A percentile compares a stretch with the other conserved stretches of the same genome.
Conservation (phyloP, 2,329 filamentous ascomycete genomes). For the Fusarium sambucinum region DNA sequence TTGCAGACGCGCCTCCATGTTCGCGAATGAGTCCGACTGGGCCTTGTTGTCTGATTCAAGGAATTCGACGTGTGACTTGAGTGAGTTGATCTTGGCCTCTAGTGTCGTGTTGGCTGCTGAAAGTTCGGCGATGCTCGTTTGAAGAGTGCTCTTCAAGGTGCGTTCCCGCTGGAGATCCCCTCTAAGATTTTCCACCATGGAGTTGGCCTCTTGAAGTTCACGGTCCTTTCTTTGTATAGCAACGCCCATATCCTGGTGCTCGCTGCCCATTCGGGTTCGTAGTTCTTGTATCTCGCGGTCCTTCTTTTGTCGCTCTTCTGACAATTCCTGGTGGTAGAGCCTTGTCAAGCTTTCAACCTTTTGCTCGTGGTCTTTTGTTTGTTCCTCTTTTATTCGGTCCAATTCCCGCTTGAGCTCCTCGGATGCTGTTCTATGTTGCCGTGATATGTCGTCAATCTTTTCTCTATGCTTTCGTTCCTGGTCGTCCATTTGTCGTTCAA, state of each 20-base stretch:
- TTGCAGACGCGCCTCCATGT: conserved; percentile 82
- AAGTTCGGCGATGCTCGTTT: conserved; percentile 68
- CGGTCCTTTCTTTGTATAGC: conserved; percentile 65
- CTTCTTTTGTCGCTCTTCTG: conserved; percentile 71
- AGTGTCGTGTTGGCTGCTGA: conserved; percentile 73
- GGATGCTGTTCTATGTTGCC: conserved; percentile 52
- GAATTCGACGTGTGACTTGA: conserved; percentile 87
- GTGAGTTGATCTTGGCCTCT: conserved; percentile 79
- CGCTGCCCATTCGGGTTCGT: conserved; percentile 63
- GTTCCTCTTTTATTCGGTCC: conserved; percentile 56
- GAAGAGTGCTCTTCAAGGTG: conserved; percentile 66
- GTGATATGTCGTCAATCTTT: conserved; percentile 51
- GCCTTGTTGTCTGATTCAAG: conserved; percentile 91
- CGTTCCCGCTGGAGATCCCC: conserved; percentile 72
- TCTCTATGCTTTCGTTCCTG: conserved; percentile 56
- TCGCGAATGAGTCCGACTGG: conserved; percentile 86
- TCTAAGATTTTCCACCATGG: conserved; percentile 59
- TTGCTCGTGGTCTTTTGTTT: conserved; percentile 72
- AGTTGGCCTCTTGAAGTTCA: conserved; percentile 63
- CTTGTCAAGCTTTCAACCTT: conserved; percentile 74
- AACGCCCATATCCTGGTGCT: conserved; percentile 64
- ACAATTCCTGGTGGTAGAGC: conserved; percentile 72
- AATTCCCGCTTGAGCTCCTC: conserved; percentile 61
- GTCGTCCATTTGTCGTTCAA: conserved; percentile 65
- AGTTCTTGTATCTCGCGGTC: conserved; percentile 75